Evolutionary conservation across 345 rosid species (phyloP), one percentile per base, ranked within the genome.

Genomic region (Lumnitzera littorea): DNA sequence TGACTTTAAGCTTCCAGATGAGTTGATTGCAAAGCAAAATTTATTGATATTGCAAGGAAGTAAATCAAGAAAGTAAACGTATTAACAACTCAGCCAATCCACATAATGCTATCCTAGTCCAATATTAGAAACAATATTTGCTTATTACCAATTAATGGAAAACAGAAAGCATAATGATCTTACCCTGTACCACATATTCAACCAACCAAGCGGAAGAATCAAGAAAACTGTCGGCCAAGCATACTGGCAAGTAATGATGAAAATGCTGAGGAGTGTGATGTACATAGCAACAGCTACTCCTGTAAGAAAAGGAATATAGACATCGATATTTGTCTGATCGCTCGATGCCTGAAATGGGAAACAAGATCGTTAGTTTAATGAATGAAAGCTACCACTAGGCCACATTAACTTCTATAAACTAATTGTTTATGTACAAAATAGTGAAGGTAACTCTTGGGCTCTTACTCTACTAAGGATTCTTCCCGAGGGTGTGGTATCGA

Each of bases 401-500:
- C 5, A 15, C 17, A 46, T 20, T 2, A 58, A 46, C 4, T 23
- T 20, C 20, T 47, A 53, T 23, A 17, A 16, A 63, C 63, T 67
- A 69, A 50, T 51, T 4, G 57, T 60, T 31, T 58, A 58, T 53
- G 27, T 27, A 52, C 47, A 61, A 25, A 47, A 49, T 52, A 27
- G 15, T 15, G 1, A 31, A 13, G 31, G 31, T 46, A 52, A 15
- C 9, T 48, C 46, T 56, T 15, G 25, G 31, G 36, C 61, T 58
- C 82, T 78, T 72, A 92, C 98, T 81, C 98, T 74, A 61, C 97
- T 92, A 46, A 92, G 74, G 55, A 89, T 89, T 75, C 97, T 84
- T 72, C 98, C 98, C 0, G 97, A 92, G 63, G 98, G 96, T 9
- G 97, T 92, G 66, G 98, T 89, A 69, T 92, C 98, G 25, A 92